phyloP scores from a whole-genome alignment of 1,284 basidiomycete genomes.

The Sporisorium graminicola region DNA sequence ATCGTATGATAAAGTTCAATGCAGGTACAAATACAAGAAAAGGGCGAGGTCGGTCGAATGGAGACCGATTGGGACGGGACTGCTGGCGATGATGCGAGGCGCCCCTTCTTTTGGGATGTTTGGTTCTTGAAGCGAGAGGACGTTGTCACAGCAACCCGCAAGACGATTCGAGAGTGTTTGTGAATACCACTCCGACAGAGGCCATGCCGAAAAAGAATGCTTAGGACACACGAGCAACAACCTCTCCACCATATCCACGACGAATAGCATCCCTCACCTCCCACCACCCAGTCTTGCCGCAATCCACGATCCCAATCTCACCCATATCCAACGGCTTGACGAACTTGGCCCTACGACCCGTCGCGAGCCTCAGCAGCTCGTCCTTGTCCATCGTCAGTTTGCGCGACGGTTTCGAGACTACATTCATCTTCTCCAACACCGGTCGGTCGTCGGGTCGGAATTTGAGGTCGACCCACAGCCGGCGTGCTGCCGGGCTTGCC shows the following conservation, averaged over 20 bases:
- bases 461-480: constrained; percentile 89
- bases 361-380: constrained; percentile 80
- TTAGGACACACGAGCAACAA: constrained; percentile 70
- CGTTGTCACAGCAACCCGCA: not conserved
- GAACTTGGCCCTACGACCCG: constrained; percentile 73
- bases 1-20: constrained; percentile 8
- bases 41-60: not conserved
- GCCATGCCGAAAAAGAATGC: not conserved
- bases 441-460: constrained; percentile 83
- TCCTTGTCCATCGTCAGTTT: constrained; percentile 79
- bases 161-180: not conserved
- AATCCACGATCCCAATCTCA: constrained; percentile 83
- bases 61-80: not conserved
- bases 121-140: not conserved
- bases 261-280: constrained; percentile 71
- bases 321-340: constrained; percentile 81
- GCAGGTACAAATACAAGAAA: constrained; percentile 38
- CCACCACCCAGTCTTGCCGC: constrained; percentile 74
- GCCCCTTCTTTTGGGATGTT: not conserved
- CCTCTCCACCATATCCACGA: constrained; percentile 69
- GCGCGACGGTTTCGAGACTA: constrained; percentile 81
- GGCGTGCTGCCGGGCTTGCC: constrained; percentile 69
- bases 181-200: too few species aligned
- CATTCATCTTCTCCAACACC: constrained; percentile 79
- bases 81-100: not conserved